phyloP scores from a whole-genome alignment of 1,284 basidiomycete genomes.

The Ceratobasidium sp. region DNA sequence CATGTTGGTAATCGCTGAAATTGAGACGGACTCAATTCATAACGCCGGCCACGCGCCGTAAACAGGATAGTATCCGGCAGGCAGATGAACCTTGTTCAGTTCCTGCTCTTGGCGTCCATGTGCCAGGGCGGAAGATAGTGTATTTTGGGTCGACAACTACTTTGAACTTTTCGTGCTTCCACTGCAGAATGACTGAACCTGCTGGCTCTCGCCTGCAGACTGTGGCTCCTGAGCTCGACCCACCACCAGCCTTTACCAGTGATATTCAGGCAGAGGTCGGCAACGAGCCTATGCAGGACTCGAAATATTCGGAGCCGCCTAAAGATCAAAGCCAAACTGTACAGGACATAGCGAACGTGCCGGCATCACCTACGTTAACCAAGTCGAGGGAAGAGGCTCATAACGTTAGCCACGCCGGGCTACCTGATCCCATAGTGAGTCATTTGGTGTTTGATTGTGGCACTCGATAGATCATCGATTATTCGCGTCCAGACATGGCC shows the following conservation, averaged over 20 bases:
- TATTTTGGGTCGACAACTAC: background rate
- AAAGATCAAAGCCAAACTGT: constrained; percentile 10
- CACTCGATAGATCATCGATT: background rate
- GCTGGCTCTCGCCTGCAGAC: background rate
- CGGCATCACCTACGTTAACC: constrained; percentile 31
- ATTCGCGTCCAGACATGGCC: constrained; percentile 25
- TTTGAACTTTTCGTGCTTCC: background rate
- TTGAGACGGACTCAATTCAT: background rate
- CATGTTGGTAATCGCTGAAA: background rate
- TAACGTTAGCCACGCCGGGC: constrained; percentile 24
- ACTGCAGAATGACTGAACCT: constrained; percentile 26
- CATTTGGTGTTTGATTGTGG: background rate
- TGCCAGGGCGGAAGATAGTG: constrained; percentile 15
- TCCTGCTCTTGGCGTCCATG: background rate
- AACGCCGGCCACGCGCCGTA: background rate
- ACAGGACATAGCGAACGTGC: constrained; percentile 8
- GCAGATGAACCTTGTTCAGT: background rate
- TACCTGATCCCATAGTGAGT: constrained; percentile 31
- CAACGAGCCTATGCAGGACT: background rate
- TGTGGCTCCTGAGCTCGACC: constrained; percentile 1
- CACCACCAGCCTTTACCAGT: constrained; percentile 24
- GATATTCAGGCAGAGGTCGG: background rate
- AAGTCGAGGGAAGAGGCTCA: constrained; percentile 5
- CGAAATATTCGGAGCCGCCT: constrained; percentile 2
- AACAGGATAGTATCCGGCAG: background rate